Base-by-base conservation (phyloP, 225 moss, liverwort and hornwort species). In the Bryoerythrophyllum caledonicum region DNA sequence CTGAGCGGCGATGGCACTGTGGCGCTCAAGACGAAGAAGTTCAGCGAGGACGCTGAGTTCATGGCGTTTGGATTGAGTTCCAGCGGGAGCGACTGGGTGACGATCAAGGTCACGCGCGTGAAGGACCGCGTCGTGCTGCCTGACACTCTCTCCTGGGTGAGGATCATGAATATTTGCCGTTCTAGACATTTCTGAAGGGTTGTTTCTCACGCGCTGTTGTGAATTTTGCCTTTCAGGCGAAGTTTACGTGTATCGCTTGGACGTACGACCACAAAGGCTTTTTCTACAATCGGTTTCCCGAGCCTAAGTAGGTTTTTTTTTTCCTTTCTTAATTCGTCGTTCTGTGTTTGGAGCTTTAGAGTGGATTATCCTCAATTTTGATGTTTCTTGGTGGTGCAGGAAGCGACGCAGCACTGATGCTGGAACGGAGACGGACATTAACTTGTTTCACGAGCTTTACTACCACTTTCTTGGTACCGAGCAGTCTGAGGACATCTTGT, bases 1-100 rank as follows among this genome's bases (percentile, higher is more conserved):
- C 70, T 94, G 85, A 92, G 96, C 67, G 75, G 79, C 44, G 92
- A 96, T 73, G 96, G 96, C 59, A 96, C 96, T 9, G 89, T 96
- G 38, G 87, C 96, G 12, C 82, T 96, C 61, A 77, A 89, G 15
- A 81, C 76, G 25, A 81, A 43, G 34, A 59, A 76, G 38, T 75
- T 92, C 75, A 96, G 84, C 63, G 82, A 89, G 77, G 85, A 94
- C 76, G 93, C 79, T 2, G 75, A 81, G 46, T 89, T 83, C 72
- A 8, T 96, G 73, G 92, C 96, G 26, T 94, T 81, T 69, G 96
- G 92, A 27, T 76, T 94, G 28, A 96, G 88, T 76, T 77, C 86
- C 10, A 90, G 93, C 65, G 96, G 96, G 32, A 96, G 96, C 54
- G 96, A 96, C 73, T 96, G 96, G 96, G 68, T 91, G 65, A 90